Evolutionary conservation across 345 rosid species (phyloP), one percentile per base, ranked within the genome.

Genomic region (Brassica incana): DNA sequence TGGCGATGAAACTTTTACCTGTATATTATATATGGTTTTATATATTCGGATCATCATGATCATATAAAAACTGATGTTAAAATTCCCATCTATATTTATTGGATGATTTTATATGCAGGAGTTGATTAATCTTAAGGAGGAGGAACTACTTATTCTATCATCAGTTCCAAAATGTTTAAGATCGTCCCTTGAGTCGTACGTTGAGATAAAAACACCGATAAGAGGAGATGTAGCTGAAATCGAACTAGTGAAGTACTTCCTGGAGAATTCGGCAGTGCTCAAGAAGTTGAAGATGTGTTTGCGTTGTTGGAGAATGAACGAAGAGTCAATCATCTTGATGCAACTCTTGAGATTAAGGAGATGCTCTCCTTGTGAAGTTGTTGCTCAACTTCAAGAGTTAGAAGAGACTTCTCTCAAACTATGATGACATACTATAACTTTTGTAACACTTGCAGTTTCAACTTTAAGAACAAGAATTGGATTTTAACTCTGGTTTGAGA

Each of bases 321-420:
- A 29, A 29, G 32, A 59, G 64, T 23, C 32, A 8, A 10, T 3
- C 64, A 59, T 25, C 32, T 59, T 59, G 6, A 59, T 59, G 30
- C 3, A 59, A 23, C 64, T 59, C n/a, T 8, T 23, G 64, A 8
- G 64, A 59, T 23, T 59, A 23, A 59, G 30, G 64, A 59, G 64
- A 59, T 59, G 64, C 64, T 59, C 64, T 23, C n/a, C 32, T 59
- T 59, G 64, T 59, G 14, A 59, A 59, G n/a, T 59, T 59, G 64
- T 59, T 59, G 32, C 4, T 18, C 10, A 59, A 59, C 64, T 59
- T 59, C 3, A 59, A 59, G 64, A 6, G 27, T n/a, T 50, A 16
- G 5, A 6, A 16, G 25, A 56, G 10, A 56, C 27, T 56, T 5
- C 8, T 56, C 3, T 56, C 61, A 7, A 56, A 56, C 10, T 56